Evolutionary conservation across 257 asterid species (phyloP).

Genomic region (Lycium barbarum): DNA sequence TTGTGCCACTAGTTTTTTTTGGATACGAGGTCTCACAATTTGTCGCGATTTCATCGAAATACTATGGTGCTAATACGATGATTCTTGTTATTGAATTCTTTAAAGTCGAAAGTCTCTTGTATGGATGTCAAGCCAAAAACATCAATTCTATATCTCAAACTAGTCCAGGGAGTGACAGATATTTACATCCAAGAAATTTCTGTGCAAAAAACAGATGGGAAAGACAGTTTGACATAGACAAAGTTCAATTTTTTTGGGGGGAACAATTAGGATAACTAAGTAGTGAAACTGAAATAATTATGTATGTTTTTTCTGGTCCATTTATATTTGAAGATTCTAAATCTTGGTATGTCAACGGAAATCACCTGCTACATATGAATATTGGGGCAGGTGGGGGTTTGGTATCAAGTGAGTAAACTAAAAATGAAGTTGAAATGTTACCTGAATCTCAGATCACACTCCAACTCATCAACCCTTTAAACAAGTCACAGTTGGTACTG

Average conservation of each 20-base stretch:
- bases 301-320: not conserved
- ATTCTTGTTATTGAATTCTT: not conserved
- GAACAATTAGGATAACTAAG: not conserved
- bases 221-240: not conserved
- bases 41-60: not conserved
- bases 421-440: conserved; percentile 37
- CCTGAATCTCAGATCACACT: conserved; percentile 29
- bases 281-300: not conserved
- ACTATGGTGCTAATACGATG: not conserved
- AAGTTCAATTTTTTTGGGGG: not conserved
- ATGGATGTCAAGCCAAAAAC: not conserved
- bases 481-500: conserved; percentile 21
- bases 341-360: not conserved
- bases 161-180: not conserved
- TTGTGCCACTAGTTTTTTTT: not conserved
- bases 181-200: not conserved
- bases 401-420: conserved; percentile 22
- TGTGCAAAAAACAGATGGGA: not conserved
- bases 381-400: not conserved
- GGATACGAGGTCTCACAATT: not conserved
- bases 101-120: not conserved
- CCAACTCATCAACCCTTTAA: conserved; percentile 31
- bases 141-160: not conserved
- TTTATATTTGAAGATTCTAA: conserved; percentile 1
- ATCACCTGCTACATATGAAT: conserved; percentile 24